phyloP scores from a whole-genome alignment of 371 early-diverging fungal species.

The Smittium culicis region DNA sequence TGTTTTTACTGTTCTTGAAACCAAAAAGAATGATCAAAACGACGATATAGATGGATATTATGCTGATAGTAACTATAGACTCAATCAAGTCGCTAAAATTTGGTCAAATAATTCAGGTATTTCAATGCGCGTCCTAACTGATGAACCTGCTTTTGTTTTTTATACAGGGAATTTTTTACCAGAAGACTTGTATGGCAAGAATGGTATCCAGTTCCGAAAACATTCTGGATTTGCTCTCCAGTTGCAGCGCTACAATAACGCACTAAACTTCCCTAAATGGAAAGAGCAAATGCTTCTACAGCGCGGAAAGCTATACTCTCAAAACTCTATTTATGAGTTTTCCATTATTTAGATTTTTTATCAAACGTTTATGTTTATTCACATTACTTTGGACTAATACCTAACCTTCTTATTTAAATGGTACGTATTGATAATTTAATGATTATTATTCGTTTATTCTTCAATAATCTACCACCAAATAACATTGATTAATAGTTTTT shows the following conservation, averaged over 20 bases:
- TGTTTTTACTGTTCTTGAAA: constrained; percentile 22
- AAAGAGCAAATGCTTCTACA: constrained; percentile 22
- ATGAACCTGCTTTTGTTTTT: constrained; percentile 37
- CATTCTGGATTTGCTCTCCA: constrained; percentile 38
- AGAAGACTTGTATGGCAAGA: constrained; percentile 17
- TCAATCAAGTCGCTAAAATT: constrained; percentile 24
- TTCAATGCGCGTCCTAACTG: constrained; percentile 26
- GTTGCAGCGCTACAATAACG: constrained; percentile 34
- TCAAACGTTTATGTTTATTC: no score
- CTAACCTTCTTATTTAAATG: no score
- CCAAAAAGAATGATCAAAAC: constrained; percentile 9
- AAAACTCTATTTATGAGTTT: no score
- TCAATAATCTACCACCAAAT: no score
- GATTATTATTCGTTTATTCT: no score
- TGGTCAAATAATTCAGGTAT: constrained; percentile 30
- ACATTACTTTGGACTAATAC: no score
- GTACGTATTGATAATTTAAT: no score
- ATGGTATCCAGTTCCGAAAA: constrained; percentile 24
- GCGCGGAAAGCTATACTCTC: constrained; percentile 15
- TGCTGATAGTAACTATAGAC: constrained; percentile 2
- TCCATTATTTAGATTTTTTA: no score
- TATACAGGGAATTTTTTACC: constrained; percentile 45
- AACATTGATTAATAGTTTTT: no score
- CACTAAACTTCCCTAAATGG: constrained; percentile 29
- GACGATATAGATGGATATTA: neutral